Percentiles rank a stretch among this genome's conserved stretches.
These are phyloP conservation scores for Heracleum sosnowskyi DNA, from an alignment of 129 eudicot species.

Conservation along the genomic window DNA sequence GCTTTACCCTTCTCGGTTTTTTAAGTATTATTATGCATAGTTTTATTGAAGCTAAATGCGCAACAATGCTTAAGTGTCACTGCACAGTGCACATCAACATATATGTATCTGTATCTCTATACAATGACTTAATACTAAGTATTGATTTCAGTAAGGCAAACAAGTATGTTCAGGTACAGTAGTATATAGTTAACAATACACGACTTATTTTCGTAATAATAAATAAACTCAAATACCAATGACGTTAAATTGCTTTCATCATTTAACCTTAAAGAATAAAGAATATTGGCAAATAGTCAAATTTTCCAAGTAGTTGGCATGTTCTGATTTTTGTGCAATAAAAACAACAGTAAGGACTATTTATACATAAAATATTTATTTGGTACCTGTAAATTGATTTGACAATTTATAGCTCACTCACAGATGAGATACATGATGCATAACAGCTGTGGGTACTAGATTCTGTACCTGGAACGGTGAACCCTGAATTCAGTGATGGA, in stretches of 20 bases:
- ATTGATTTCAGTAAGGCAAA: not conserved
- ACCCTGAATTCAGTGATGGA: conserved; percentile 52
- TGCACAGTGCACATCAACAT: not conserved
- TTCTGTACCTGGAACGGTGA: conserved; percentile 85
- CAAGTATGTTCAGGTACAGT: not conserved
- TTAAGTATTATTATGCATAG: no score
- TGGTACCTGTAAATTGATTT: not conserved
- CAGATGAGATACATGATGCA: conserved; percentile 52
- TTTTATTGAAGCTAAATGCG: not conserved
- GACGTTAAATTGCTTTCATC: not conserved
- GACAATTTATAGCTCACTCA: conserved; percentile 24
- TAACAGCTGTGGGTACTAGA: conserved; percentile 97
- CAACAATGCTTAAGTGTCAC: not conserved
- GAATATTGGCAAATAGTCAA: not conserved
- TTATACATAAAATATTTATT: not conserved
- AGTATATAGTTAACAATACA: not conserved
- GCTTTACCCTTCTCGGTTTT: no score
- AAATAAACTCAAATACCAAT: not conserved
- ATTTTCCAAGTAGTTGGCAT: not conserved
- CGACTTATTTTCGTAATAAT: not conserved
- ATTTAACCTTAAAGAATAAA: not conserved
- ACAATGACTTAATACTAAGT: not conserved
- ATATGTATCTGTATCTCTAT: no score
- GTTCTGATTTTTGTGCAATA: not conserved
- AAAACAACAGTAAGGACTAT: not conserved